phyloP scores from a whole-genome alignment of 164 flowering plant genomes.

The Brasenia schreberi region DNA sequence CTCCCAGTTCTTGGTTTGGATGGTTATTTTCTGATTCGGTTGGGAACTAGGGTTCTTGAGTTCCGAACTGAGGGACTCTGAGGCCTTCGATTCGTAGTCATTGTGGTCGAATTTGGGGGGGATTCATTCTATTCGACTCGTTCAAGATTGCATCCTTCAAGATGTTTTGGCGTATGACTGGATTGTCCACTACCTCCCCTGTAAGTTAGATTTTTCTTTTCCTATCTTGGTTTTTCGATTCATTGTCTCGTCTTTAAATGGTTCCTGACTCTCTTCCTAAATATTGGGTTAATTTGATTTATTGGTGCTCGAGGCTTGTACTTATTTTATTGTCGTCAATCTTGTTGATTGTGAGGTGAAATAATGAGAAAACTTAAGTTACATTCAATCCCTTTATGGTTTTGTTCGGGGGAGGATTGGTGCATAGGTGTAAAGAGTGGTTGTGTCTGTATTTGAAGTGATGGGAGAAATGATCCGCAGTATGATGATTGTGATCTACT shows the following conservation, averaged over 20 bases:
- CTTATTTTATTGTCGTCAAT: too few relatives aligned
- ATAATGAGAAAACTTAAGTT: too few relatives aligned
- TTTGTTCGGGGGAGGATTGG: neutral
- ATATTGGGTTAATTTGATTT: too few relatives aligned
- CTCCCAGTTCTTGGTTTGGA: neutral
- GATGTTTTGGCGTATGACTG: slow-evolving; percentile 96
- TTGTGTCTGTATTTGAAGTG: neutral
- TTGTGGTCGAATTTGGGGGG: neutral
- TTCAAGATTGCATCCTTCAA: slow-evolving; percentile 11
- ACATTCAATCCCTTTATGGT: neutral
- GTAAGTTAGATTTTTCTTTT: slow-evolving; percentile 18
- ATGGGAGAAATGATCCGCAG: too few relatives aligned
- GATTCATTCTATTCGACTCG: neutral
- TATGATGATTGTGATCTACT: too few relatives aligned
- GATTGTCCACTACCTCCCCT: slow-evolving; percentile 86
- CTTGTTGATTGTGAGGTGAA: too few relatives aligned
- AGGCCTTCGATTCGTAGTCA: neutral
- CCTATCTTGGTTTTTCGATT: neutral
- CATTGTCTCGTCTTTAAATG: neutral
- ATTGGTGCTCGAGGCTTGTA: too few relatives aligned
- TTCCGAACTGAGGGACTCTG: neutral
- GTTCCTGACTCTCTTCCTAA: neutral
- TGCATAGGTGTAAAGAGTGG: neutral
- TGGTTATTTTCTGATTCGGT: neutral
- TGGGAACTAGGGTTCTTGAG: neutral